Evolutionary conservation across 179 eudicot genomes (phyloP), one percentile per base, ranked within the genome.

Genomic region (Silene coronaria): DNA sequence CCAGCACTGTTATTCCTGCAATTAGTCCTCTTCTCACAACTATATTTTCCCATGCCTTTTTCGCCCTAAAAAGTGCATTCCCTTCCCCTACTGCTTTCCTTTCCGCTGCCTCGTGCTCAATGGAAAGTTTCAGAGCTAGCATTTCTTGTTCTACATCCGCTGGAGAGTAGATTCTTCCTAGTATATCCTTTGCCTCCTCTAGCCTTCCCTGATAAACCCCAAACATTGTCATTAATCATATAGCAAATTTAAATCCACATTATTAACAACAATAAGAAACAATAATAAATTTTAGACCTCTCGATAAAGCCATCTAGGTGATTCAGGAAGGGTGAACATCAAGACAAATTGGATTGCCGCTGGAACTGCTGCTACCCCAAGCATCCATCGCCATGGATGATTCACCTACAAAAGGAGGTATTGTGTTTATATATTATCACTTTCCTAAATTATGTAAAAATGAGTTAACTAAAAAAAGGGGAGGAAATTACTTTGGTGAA

Each of bases 311-410:
- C 91, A 90, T 79, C 95, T 81, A 34, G 95, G 91, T 77, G 95
- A 90, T 74, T 90, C 95, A 1, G 95, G 95, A 70, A 90, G 90
- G 4, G 81, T 84, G 61, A 83, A 14, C 95, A 90, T 90, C 72
- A 90, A 78, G 3, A 87, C 3, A 68, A 87, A 81, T 77, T 90
- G 91, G 38, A 90, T 42, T 26, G 84, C 30, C 7, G 95, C 90
- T 5, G 91, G 95, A 48, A 87, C 76, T 28, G 87, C 91, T 0
- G 96, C 96, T 60, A 90, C 88, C 30, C 96, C 96, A 55, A 90
- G 89, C 96, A 90, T 90, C 96, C 96, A 90, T 12, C 91, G 78
- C 92, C 96, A 88, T 14, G 91, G 86, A 68, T 92, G 91, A 1
- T 60, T 61, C 16, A 79, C 75, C 77, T 78, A 32, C 17, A 62